These are phyloP conservation scores for Exophiala bonariae DNA, from an alignment of 2,329 filamentous ascomycete species.

Conservation along the genomic window DNA sequence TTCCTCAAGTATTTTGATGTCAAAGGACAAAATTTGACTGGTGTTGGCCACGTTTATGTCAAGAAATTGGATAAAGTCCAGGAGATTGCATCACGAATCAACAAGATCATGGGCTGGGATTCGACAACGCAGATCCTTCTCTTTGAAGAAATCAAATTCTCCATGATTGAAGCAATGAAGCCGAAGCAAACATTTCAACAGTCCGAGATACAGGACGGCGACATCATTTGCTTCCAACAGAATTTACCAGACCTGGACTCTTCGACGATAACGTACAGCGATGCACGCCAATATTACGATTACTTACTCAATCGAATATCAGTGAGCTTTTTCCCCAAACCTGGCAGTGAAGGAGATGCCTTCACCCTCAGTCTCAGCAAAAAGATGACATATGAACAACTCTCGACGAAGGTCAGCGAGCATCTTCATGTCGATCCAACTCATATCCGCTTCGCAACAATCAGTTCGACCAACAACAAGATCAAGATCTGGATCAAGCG, in stretches of 20 bases:
- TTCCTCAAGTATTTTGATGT: slow-evolving; percentile 92
- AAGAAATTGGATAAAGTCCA: slow-evolving; percentile 83
- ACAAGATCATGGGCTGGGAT: slow-evolving; percentile 83
- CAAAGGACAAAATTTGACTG: slow-evolving; percentile 70
- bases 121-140: slow-evolving; percentile 70
- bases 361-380: slow-evolving; percentile 81
- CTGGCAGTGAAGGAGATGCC: slow-evolving; percentile 53
- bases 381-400: slow-evolving; percentile 85
- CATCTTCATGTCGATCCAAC: slow-evolving; percentile 75
- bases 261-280: slow-evolving; percentile 53
- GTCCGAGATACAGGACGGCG: slow-evolving; percentile 94
- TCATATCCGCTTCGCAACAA: slow-evolving; percentile 87
- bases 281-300: slow-evolving; percentile 87
- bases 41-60: slow-evolving; percentile 83
- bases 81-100: slow-evolving; percentile 75
- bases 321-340: slow-evolving; percentile 72
- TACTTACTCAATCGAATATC: slow-evolving; percentile 82
- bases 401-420: slow-evolving; percentile 80
- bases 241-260: slow-evolving; percentile 45
- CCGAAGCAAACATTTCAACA: slow-evolving; percentile 83
- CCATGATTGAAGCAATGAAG: slow-evolving; percentile 95
- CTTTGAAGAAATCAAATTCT: slow-evolving; percentile 97
- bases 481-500: slow-evolving; percentile 78
- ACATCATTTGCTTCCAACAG: slow-evolving; percentile 92
- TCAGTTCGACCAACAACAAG: slow-evolving; percentile 73